Conservation (phyloP, 2,329 filamentous ascomycete genomes). For the Diaporthe sp. region DNA sequence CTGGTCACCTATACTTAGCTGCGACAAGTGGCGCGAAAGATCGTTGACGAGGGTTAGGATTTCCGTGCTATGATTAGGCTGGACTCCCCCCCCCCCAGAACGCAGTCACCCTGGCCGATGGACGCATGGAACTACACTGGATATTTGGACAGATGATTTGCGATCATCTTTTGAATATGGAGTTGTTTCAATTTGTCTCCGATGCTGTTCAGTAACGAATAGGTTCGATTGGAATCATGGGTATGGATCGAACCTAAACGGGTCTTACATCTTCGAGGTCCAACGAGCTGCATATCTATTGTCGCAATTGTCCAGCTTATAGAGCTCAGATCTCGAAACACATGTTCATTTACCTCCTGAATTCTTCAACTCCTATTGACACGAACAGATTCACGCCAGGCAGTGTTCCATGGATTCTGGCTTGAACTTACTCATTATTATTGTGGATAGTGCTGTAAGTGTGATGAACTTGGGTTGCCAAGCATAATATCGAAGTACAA, state of each 20-base stretch:
- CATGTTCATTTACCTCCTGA: no score
- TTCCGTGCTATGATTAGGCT: no score
- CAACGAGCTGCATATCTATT: no score
- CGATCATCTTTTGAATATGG: neutral
- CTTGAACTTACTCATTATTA: neutral
- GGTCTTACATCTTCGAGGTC: no score
- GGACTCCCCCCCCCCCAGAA: neutral
- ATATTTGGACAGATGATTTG: neutral
- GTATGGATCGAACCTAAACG: no score
- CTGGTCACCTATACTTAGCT: neutral
- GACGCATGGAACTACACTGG: neutral
- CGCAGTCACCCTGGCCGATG: no score
- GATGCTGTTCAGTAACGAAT: neutral
- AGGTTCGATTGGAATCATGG: no score
- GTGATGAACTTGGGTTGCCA: neutral
- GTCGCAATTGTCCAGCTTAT: no score
- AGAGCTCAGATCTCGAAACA: no score
- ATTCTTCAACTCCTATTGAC: no score
- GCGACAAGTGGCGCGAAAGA: no score
- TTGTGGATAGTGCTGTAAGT: neutral
- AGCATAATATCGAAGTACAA: neutral
- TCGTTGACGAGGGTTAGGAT: neutral
- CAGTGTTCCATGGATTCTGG: neutral
- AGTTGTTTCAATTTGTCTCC: neutral
- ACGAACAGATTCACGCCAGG: no score